These are phyloP conservation scores for Diaporthe sp. DNA, from an alignment of 2,329 filamentous ascomycete species.

Conservation along the genomic window DNA sequence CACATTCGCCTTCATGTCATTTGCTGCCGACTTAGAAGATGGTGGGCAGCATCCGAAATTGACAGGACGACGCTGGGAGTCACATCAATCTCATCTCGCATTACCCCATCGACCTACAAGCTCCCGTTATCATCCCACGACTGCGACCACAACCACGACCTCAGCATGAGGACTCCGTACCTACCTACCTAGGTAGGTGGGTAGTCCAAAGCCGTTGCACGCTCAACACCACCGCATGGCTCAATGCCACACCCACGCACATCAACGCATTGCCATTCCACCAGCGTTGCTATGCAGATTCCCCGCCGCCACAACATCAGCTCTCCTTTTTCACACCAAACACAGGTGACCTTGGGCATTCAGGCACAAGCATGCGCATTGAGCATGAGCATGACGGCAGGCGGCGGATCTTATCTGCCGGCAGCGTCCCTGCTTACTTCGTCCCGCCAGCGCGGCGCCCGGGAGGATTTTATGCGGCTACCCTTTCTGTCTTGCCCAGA, in stretches of 20 bases:
- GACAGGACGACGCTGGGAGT: conserved; percentile 13
- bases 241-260: conserved; percentile 22
- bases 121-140: not conserved
- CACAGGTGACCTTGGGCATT: not conserved
- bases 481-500: not conserved
- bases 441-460: not conserved
- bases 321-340: not conserved
- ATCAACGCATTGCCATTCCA: not conserved
- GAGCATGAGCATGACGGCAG: conserved; percentile 12
- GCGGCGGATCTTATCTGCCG: conserved; percentile 25
- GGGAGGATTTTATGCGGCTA: conserved; percentile 13
- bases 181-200: too few relatives aligned
- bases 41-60: conserved; percentile 22
- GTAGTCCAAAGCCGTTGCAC: not conserved
- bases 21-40: conserved; percentile 9
- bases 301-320: not conserved
- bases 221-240: not conserved
- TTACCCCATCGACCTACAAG: conserved; percentile 14
- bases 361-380: not conserved
- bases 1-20: conserved; percentile 23
- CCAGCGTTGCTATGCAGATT: conserved; percentile 28
- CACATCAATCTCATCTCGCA: conserved; percentile 29
- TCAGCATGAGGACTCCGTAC: not conserved
- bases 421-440: conserved; percentile 26
- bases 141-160: not conserved